Base-by-base conservation (phyloP, 805 yeast species). In the Nakazawaea holstii region DNA sequence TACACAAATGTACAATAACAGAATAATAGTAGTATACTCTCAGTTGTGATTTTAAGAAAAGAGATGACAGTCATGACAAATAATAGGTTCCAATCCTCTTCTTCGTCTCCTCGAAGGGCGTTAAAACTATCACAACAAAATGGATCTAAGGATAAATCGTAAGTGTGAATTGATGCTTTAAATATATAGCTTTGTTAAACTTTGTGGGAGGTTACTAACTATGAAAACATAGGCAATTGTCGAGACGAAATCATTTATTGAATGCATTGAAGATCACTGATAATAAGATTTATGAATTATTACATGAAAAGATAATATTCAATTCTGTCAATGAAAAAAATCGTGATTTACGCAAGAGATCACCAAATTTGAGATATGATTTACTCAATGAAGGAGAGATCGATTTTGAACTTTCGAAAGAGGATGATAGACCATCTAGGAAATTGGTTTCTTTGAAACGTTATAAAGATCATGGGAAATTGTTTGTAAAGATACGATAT, bases 211-310 rank as follows among this genome's bases (percentile, higher is more conserved):
- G 5, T 20, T 20, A 20, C 24, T 20, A 20, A 20, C 24, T 20
- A 20, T 20, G 5, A 20, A 20, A 35, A 35, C 14, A 13, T 11
- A 35, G 29, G 6, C 44, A 41, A 24, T 7, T 35, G 10, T 7
- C 31, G 4, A 35, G 43, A 40, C 17, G 45, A 30, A 46, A 37
- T 17, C 41, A 41, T 15, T 36, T 69, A 14, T 55, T 67, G 39
- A 61, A 59, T 43, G 61, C 55, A 1, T 57, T 70, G 32, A 57
- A 59, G 41, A 69, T 70, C 28, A 67, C 72, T 0, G 73, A 68
- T 43, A 69, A 69, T 50, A 65, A 66, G 47, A 58, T 61, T 14
- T 69, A 68, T 50, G 65, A 65, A 37, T 55, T 59, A 7, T 55
- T 69, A 3, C 67, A 64, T 27, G 62, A 64, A 41, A 62, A 64